phyloP scores from a whole-genome alignment of 352 stramenopile species.

The Phytophthora ramorum region DNA sequence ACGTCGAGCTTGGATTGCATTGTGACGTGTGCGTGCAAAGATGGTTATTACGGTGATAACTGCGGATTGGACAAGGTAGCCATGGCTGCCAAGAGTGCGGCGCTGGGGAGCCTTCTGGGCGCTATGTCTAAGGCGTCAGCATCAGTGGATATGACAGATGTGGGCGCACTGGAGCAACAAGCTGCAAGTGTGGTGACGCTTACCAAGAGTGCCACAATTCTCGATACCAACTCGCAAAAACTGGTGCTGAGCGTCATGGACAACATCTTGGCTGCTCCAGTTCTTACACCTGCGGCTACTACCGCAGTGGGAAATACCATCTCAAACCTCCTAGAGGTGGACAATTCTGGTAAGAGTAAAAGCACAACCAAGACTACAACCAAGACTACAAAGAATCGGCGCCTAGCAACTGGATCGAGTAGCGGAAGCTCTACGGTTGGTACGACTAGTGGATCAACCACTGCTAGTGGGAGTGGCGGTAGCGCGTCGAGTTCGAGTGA shows the following conservation, averaged over 20 bases:
- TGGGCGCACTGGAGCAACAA: conserved; percentile 66
- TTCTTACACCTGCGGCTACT: conserved; percentile 57
- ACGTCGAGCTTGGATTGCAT: conserved; percentile 60
- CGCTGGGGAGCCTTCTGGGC: conserved; percentile 55
- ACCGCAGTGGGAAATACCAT: conserved; percentile 62
- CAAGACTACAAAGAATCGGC: conserved; percentile 17
- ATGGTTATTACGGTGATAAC: conserved; percentile 67
- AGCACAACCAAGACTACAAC: conserved; percentile 16
- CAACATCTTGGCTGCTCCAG: conserved; percentile 58
- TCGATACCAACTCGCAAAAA: conserved; percentile 53
- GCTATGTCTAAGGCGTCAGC: conserved; percentile 62
- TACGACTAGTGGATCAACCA: not conserved
- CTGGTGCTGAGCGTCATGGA: conserved; percentile 66
- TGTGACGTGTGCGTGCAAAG: conserved; percentile 55
- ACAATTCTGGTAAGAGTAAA: conserved; percentile 27
- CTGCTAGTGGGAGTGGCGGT: conserved; percentile 1
- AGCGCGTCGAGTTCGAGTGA: conserved; percentile 2
- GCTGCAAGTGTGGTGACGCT: conserved; percentile 71
- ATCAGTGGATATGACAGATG: conserved; percentile 59
- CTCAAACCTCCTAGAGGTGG: conserved; percentile 65
- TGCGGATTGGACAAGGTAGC: conserved; percentile 58
- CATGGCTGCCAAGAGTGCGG: conserved; percentile 60
- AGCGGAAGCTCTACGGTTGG: conserved; percentile 1
- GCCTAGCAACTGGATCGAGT: conserved; percentile 6
- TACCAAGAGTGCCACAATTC: conserved; percentile 63